Evolutionary conservation across 1,284 basidiomycete genomes (phyloP).

Genomic region (Tilletia walkeri): DNA sequence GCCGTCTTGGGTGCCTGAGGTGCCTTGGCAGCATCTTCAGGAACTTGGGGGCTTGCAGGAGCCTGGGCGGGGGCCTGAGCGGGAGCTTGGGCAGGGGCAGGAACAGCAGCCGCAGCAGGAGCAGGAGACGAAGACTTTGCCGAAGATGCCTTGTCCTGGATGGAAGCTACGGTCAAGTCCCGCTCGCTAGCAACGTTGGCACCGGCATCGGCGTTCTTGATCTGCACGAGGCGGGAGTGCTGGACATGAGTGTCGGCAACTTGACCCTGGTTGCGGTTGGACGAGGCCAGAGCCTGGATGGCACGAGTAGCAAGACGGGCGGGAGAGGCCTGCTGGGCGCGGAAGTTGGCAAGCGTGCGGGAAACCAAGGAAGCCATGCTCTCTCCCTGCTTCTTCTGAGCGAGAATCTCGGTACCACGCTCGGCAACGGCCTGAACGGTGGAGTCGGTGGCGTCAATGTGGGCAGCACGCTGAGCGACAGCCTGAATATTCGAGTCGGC

Average conservation of each 20-base stretch:
- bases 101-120: not conserved
- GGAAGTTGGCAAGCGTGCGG: conserved; percentile 5
- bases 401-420: not conserved
- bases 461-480: not conserved
- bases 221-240: conserved; percentile 4
- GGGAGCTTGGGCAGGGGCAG: conserved; percentile 2
- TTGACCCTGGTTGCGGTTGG: conserved; percentile 3
- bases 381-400: conserved; percentile 13
- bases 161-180: not conserved
- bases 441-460: not conserved
- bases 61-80: conserved; percentile 3
- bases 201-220: not conserved
- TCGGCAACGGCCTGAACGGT: conserved; percentile 3
- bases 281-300: not conserved
- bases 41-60: not conserved
- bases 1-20: not conserved
- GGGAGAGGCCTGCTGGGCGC: not conserved
- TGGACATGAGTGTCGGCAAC: not conserved
- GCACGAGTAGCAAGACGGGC: not conserved
- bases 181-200: not conserved
- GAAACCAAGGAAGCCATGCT: not conserved
- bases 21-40: no score
- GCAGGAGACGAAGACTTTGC: not conserved
- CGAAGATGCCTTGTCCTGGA: not conserved
- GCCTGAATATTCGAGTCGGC: not conserved